A percentile compares a stretch with the other conserved stretches of the same genome.
phyloP scores from a whole-genome alignment of 2,329 filamentous ascomycete species.

The Fonsecaea pedrosoi region DNA sequence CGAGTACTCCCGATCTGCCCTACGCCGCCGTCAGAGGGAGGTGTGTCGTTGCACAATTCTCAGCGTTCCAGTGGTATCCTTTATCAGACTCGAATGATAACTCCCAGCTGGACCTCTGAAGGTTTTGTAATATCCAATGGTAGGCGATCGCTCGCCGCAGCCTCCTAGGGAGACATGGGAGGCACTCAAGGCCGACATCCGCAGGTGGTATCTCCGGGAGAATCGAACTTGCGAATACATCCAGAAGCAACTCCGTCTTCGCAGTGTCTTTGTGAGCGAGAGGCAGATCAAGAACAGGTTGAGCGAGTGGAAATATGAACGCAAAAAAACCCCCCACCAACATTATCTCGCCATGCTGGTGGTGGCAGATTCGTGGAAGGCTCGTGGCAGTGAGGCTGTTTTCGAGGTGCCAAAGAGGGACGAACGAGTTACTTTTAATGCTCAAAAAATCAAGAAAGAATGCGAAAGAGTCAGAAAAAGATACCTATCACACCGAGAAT shows the following conservation, averaged over 20 bases:
- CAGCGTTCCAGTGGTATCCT: background rate
- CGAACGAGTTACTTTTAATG: conserved; percentile 13
- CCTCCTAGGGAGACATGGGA: conserved; percentile 34
- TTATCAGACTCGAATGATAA: background rate
- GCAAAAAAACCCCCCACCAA: conserved; percentile 32
- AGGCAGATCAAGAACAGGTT: conserved; percentile 36
- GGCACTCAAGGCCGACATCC: conserved; percentile 22
- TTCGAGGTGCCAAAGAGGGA: conserved; percentile 33
- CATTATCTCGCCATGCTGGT: conserved; percentile 34
- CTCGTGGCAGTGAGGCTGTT: conserved; percentile 13
- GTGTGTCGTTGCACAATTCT: conserved; percentile 6
- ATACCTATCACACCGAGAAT: conserved; percentile 7
- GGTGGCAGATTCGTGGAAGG: conserved; percentile 14
- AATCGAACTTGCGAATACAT: conserved; percentile 28
- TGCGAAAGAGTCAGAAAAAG: conserved; percentile 32
- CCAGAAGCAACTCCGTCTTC: conserved; percentile 18
- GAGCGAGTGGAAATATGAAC: conserved; percentile 33
- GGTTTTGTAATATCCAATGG: conserved; percentile 14
- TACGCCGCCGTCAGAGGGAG: background rate
- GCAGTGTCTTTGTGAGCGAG: conserved; percentile 25
- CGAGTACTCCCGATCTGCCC: conserved; percentile 1
- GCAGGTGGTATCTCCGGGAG: conserved; percentile 28
- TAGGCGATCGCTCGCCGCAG: conserved; percentile 16
- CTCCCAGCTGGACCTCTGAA: background rate
- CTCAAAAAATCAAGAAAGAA: conserved; percentile 33